A percentile compares a stretch with the other conserved stretches of the same genome.
phyloP scores from a whole-genome alignment of 441 rosid species.

The Isatis lusitanica region DNA sequence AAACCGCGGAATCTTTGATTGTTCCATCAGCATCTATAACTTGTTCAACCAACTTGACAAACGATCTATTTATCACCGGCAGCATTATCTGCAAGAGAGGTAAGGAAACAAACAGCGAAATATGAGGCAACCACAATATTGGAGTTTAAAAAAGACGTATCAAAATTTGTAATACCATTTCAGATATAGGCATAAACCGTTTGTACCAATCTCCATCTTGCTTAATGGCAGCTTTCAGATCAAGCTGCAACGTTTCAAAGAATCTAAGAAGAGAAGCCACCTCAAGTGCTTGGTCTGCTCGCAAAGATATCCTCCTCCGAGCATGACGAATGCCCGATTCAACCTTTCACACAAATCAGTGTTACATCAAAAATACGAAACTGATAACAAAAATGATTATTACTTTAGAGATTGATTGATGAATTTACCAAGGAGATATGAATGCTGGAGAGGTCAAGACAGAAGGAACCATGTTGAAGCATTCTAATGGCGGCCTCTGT shows the following conservation, averaged over 20 bases:
- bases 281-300: constrained; percentile 66
- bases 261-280: constrained; percentile 59
- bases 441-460: constrained; percentile 60
- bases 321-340: constrained; percentile 58
- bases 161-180: constrained; percentile 48
- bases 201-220: constrained; percentile 67
- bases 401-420: not conserved
- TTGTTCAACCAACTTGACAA: constrained; percentile 60
- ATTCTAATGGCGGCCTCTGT: constrained; percentile 79
- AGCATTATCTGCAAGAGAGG: constrained; percentile 56
- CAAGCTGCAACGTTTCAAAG: constrained; percentile 61
- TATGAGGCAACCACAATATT: constrained; percentile 1
- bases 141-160: not conserved
- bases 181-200: constrained; percentile 73
- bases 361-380: constrained; percentile 16
- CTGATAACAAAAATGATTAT: not conserved
- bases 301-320: constrained; percentile 48
- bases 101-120: not conserved
- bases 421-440: constrained; percentile 50
- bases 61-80: constrained; percentile 52
- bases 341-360: constrained; percentile 45
- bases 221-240: constrained; percentile 65
- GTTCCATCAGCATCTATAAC: constrained; percentile 78
- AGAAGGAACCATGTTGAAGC: constrained; percentile 67
- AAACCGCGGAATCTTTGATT: constrained; percentile 83